Evolutionary conservation across 768 basidiomycete species (phyloP).

Genomic region (Tephrocybe rancida): DNA sequence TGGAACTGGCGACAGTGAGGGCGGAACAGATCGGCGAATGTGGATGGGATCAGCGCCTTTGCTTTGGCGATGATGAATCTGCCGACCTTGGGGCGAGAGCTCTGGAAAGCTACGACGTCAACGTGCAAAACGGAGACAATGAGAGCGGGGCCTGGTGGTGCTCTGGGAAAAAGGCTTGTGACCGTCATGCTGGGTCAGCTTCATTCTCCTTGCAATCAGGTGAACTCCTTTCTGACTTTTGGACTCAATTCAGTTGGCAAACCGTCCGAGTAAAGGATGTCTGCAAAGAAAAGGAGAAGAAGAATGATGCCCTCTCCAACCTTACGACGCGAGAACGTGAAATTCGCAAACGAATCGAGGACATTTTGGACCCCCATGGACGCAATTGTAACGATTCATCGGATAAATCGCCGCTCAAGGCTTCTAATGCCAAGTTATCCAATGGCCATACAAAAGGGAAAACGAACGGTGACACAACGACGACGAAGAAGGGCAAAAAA

Average conservation of each 20-base stretch:
- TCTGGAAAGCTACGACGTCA: conserved; percentile 66
- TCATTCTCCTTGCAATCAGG: not conserved
- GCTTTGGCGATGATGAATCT: conserved; percentile 83
- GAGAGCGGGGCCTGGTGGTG: conserved; percentile 76
- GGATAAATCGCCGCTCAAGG: conserved; percentile 33
- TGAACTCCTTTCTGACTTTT: conserved; percentile 9
- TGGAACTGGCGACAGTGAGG: conserved; percentile 68
- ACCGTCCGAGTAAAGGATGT: conserved; percentile 73
- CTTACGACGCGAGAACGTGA: conserved; percentile 79
- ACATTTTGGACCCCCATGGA: conserved; percentile 57
- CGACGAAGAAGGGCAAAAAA: conserved; percentile 63
- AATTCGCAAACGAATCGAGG: conserved; percentile 76
- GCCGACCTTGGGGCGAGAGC: conserved; percentile 66
- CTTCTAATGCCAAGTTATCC: conserved; percentile 38
- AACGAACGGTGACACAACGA: conserved; percentile 43
- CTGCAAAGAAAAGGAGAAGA: conserved; percentile 74
- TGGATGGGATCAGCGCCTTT: conserved; percentile 88
- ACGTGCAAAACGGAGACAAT: conserved; percentile 35
- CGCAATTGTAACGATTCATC: conserved; percentile 35
- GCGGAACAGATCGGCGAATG: conserved; percentile 70
- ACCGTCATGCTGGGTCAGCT: conserved; percentile 74
- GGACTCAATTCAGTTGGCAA: conserved; percentile 63
- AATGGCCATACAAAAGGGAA: conserved; percentile 52
- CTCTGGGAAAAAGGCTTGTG: conserved; percentile 70
- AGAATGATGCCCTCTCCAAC: conserved; percentile 64